A percentile compares a stretch with the other conserved stretches of the same genome.
phyloP scores from a whole-genome alignment of 495 filamentous ascomycete genomes.

The Xylaria intraflava region DNA sequence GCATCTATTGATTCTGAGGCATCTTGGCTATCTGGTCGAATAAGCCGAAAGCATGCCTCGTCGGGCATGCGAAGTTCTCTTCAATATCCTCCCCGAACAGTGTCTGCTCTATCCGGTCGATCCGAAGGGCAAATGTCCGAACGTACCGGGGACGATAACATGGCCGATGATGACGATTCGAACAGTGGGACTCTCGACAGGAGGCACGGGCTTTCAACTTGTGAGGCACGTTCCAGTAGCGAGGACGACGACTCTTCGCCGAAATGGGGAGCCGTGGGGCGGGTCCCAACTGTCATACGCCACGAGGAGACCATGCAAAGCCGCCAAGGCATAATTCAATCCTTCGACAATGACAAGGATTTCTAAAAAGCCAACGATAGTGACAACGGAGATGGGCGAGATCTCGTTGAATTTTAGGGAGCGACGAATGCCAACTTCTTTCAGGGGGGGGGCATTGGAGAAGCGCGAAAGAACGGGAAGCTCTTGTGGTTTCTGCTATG shows the following conservation, averaged over 20 bases:
- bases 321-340: slow-evolving; percentile 60
- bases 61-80: slow-evolving; percentile 31
- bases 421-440: slow-evolving; percentile 60
- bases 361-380: slow-evolving; percentile 17
- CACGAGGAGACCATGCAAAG: slow-evolving; percentile 35
- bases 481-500: slow-evolving; percentile 7
- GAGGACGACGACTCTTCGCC: slow-evolving; percentile 22
- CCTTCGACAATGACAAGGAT: slow-evolving; percentile 30
- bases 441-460: slow-evolving; percentile 40
- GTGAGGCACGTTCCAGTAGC: slow-evolving; percentile 42
- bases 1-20: slow-evolving; percentile 87
- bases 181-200: slow-evolving; percentile 46
- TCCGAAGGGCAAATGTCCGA: slow-evolving; percentile 32
- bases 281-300: slow-evolving; percentile 35
- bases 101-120: slow-evolving; percentile 34
- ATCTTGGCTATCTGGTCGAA: slow-evolving; percentile 77
- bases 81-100: slow-evolving; percentile 25
- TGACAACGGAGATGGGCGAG: slow-evolving; percentile 37
- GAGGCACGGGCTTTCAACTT: slow-evolving; percentile 37
- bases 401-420: slow-evolving; percentile 43
- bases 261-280: slow-evolving; percentile 40
- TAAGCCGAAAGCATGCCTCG: slow-evolving; percentile 36
- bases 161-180: slow-evolving; percentile 60
- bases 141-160: slow-evolving; percentile 51
- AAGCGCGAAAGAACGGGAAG: slow-evolving; percentile 14